phyloP scores from a whole-genome alignment of 2,329 filamentous ascomycete species.

The Fusarium tupiense region DNA sequence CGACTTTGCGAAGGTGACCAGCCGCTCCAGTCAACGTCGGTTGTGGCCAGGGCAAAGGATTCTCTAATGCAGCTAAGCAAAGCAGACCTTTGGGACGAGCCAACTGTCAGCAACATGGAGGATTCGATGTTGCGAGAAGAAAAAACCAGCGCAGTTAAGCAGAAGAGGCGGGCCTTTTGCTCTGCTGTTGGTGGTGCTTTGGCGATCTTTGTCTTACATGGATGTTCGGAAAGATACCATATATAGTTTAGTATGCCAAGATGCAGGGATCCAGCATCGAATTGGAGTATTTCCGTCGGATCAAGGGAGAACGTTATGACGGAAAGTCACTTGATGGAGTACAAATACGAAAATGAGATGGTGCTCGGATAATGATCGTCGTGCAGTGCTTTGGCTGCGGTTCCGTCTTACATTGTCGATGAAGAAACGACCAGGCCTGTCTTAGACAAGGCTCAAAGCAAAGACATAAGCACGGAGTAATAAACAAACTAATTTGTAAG shows the following conservation, averaged over 20 bases:
- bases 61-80: neutral
- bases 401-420: neutral
- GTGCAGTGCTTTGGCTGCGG: neutral
- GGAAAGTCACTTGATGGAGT: neutral
- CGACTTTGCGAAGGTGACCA: neutral
- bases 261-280: neutral
- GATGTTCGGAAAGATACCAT: neutral
- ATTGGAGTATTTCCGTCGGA: neutral
- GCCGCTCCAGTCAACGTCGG: neutral
- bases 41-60: neutral
- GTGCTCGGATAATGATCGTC: neutral
- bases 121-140: neutral
- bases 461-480: neutral
- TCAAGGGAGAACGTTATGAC: neutral
- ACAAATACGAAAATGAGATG: neutral
- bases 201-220: neutral
- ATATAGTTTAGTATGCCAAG: neutral
- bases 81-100: neutral
- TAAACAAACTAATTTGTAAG: rapidly evolving
- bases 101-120: neutral
- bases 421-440: neutral
- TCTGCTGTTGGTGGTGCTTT: neutral
- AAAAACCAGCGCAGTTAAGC: neutral
- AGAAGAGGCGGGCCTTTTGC: neutral
- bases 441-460: neutral